A percentile compares a stretch with the other conserved stretches of the same genome.
These are phyloP conservation scores for Rhodotorula sp. DNA, from an alignment of 1,284 basidiomycete genomes.

Conservation along the genomic window DNA sequence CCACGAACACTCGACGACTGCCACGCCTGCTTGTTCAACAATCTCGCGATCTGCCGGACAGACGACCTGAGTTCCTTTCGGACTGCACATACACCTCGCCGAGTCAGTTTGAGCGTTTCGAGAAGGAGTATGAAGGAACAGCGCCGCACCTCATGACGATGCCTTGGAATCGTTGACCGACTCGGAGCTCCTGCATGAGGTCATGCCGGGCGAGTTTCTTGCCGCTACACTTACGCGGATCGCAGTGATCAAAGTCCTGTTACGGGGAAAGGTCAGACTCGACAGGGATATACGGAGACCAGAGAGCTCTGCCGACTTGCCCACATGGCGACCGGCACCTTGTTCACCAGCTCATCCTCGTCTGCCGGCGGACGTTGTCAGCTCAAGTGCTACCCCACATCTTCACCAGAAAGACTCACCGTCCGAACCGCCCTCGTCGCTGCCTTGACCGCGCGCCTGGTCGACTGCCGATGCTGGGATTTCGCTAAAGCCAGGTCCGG, in stretches of 20 bases:
- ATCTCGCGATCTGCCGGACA: slow-evolving; percentile 83
- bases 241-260: slow-evolving; percentile 95
- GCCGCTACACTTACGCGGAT: slow-evolving; percentile 89
- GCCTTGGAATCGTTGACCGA: slow-evolving; percentile 85
- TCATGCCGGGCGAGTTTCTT: slow-evolving; percentile 87
- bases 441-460: slow-evolving; percentile 15
- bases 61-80: slow-evolving; percentile 76
- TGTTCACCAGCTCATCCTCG: slow-evolving; percentile 19
- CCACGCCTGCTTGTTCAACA: slow-evolving; percentile 71
- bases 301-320: slow-evolving; percentile 13
- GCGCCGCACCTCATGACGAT: slow-evolving; percentile 84
- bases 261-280: neutral
- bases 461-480: slow-evolving; percentile 37
- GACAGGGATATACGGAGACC: neutral
- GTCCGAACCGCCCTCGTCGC: neutral
- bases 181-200: slow-evolving; percentile 75
- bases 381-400: too few relatives aligned
- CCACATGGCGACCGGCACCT: slow-evolving; percentile 41
- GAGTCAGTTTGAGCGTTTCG: neutral
- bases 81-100: slow-evolving; percentile 59
- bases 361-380: neutral
- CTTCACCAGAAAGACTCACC: neutral
- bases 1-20: slow-evolving; percentile 98
- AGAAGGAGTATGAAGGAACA: neutral
- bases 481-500: slow-evolving; percentile 19